Conservation (phyloP, 768 basidiomycete species). For the Pholiota conissans region DNA sequence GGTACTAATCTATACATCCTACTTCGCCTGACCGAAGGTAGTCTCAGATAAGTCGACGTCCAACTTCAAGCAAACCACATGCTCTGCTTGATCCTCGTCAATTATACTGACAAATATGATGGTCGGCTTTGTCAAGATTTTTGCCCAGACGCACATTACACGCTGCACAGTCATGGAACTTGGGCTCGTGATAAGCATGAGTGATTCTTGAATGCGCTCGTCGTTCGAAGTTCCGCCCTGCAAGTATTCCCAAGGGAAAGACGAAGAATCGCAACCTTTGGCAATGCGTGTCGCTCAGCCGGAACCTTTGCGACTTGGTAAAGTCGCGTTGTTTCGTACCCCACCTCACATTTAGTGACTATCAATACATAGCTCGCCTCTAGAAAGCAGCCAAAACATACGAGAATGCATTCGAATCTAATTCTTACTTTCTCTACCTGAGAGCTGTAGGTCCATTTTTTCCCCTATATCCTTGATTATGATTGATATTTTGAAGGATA, state of each 20-base stretch:
- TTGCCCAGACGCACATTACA: no score
- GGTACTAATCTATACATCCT: no score
- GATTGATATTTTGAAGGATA: background rate
- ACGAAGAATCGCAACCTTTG: background rate
- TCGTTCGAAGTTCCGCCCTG: background rate
- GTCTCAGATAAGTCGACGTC: no score
- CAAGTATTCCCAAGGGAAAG: background rate
- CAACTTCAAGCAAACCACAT: no score
- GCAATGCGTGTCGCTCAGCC: background rate
- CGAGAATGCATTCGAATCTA: slow-evolving; percentile 18
- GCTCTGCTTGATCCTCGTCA: no score
- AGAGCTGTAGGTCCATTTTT: slow-evolving; percentile 9
- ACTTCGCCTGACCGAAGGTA: no score
- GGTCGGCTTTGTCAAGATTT: no score
- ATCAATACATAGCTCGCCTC: slow-evolving; percentile 16
- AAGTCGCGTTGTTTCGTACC: background rate
- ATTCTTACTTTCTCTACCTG: slow-evolving; percentile 18
- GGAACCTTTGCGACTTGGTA: background rate
- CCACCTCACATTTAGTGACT: background rate
- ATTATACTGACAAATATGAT: no score
- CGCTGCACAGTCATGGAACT: no score
- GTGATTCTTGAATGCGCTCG: no score
- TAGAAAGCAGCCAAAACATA: slow-evolving; percentile 24
- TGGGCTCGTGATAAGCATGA: no score
- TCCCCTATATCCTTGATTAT: background rate